phyloP scores from a whole-genome alignment of 371 early-diverging fungal species.

The Rhizopus sp. region DNA sequence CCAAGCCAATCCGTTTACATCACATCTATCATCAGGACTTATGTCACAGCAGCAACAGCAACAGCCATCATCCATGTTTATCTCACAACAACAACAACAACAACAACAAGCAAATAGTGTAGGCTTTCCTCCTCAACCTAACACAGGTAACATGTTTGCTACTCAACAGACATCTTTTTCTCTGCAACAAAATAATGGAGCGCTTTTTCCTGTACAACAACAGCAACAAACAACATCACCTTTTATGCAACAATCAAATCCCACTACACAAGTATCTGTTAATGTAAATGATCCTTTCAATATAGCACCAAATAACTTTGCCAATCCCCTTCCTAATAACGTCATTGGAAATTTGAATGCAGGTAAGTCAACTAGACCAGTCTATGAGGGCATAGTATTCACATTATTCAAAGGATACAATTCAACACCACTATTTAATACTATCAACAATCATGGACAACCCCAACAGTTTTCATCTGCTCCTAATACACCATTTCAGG shows the following conservation, averaged over 20 bases:
- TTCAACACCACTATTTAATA: not conserved
- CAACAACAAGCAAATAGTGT: slow-evolving; percentile 9
- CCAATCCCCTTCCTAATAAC: not conserved
- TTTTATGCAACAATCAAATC: not conserved
- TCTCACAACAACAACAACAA: slow-evolving; percentile 22
- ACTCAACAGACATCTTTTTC: not conserved
- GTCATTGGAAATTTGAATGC: not conserved
- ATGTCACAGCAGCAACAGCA: slow-evolving; percentile 23
- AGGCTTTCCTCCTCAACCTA: not conserved
- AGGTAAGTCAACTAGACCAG: not conserved
- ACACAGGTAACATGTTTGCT: not conserved
- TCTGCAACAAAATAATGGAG: not conserved
- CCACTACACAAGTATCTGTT: not conserved
- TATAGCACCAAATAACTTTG: not conserved
- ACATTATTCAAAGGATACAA: not conserved
- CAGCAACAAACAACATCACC: not conserved
- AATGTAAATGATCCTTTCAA: not conserved
- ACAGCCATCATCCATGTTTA: slow-evolving; percentile 10
- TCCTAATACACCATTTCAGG: not conserved
- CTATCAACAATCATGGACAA: not conserved
- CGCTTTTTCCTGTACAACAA: slow-evolving; percentile 2
- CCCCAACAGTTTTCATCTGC: not conserved
- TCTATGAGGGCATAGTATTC: not conserved
- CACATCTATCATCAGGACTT: slow-evolving; percentile 23
- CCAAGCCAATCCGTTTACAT: slow-evolving; percentile 30